Conservation (phyloP, 345 rosid genomes). For the Diplotaxis tenuifolia region DNA sequence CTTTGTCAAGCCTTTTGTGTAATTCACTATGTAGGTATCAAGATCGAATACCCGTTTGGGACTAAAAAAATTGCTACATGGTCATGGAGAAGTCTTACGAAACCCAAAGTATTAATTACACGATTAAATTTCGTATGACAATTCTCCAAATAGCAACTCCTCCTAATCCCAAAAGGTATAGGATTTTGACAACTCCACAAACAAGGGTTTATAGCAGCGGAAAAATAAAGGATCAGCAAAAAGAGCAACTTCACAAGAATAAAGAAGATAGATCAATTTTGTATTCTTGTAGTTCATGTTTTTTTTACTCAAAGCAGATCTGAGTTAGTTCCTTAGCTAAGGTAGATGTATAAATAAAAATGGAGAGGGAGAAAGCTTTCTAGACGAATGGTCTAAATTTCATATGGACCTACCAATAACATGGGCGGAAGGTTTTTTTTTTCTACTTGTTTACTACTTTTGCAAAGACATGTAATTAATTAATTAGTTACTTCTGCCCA, state of each 20-base stretch:
- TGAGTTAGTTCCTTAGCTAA: neutral
- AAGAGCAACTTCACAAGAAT: neutral
- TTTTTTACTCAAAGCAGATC: neutral
- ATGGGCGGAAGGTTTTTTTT: neutral
- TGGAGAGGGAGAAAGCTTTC: neutral
- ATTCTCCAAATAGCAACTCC: constrained; percentile 24
- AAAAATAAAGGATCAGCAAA: neutral
- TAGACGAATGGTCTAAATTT: neutral
- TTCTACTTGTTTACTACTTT: neutral
- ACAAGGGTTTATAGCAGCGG: constrained; percentile 15
- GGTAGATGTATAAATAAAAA: neutral
- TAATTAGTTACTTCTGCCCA: neutral
- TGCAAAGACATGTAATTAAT: too few relatives aligned
- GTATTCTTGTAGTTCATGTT: constrained; percentile 13
- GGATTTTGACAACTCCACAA: constrained; percentile 39
- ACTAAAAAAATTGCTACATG: constrained; percentile 4
- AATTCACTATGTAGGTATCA: too few relatives aligned
- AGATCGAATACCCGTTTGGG: neutral
- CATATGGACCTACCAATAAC: neutral
- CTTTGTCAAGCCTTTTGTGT: too few relatives aligned
- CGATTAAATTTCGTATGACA: constrained; percentile 19
- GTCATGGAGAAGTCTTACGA: constrained; percentile 1
- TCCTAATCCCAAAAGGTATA: constrained; percentile 40
- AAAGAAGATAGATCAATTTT: neutral
- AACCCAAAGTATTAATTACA: neutral